These are phyloP conservation scores for Trichoderma aggressivum DNA, from an alignment of 2,329 filamentous ascomycete species.

Conservation along the genomic window DNA sequence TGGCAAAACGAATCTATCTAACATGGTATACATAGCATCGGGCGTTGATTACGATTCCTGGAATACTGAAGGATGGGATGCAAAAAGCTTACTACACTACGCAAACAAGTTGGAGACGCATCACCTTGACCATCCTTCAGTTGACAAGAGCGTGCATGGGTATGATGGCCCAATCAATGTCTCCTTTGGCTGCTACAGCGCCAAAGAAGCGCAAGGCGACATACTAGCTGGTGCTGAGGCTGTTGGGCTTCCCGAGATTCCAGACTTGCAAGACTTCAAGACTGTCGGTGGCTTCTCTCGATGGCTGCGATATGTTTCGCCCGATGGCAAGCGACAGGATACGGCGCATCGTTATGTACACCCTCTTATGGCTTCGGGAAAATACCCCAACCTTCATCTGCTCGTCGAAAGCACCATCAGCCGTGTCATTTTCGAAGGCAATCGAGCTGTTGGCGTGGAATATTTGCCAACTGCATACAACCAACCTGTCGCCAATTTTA, in stretches of 20 bases:
- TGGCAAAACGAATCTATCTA: neutral
- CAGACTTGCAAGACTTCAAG: constrained; percentile 52
- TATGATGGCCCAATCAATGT: constrained; percentile 53
- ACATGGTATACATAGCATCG: constrained; percentile 23
- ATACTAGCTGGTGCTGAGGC: constrained; percentile 50
- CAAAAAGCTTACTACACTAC: constrained; percentile 32
- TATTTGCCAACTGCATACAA: constrained; percentile 44
- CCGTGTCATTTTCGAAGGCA: constrained; percentile 50
- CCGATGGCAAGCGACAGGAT: constrained; percentile 55
- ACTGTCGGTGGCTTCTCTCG: constrained; percentile 32
- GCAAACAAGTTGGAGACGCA: constrained; percentile 53
- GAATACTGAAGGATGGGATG: constrained; percentile 34
- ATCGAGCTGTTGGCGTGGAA: constrained; percentile 56
- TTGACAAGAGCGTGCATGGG: constrained; percentile 46
- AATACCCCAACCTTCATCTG: constrained; percentile 57
- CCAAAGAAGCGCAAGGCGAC: constrained; percentile 40
- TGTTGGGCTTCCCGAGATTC: constrained; percentile 42
- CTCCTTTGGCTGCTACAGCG: constrained; percentile 47
- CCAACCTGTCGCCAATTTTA: constrained; percentile 21
- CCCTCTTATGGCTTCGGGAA: constrained; percentile 29
- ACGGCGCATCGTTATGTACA: constrained; percentile 49
- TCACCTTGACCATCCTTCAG: constrained; percentile 35
- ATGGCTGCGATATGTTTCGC: constrained; percentile 39
- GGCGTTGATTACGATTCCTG: constrained; percentile 34
- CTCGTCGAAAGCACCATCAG: constrained; percentile 55